Evolutionary conservation across 768 basidiomycete species (phyloP).

Genomic region (Hysterangium stoloniferum): DNA sequence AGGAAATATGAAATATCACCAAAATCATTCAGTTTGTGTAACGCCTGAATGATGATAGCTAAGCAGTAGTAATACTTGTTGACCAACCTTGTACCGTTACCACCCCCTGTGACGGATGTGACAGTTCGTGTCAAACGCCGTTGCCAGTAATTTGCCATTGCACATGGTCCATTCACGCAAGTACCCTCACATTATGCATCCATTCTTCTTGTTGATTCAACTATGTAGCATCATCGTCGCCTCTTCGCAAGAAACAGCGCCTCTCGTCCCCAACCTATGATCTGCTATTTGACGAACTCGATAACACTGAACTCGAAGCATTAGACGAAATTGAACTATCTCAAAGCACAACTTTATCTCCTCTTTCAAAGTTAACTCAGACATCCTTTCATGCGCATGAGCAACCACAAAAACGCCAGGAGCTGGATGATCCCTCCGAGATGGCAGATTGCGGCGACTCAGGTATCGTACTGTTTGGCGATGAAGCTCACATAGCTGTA

Average conservation of each 20-base stretch:
- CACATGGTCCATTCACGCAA: slow-evolving; percentile 5
- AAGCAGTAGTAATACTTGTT: no score
- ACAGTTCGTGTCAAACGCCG: no score
- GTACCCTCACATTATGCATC: background rate
- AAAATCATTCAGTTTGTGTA: no score
- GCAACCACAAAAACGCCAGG: background rate
- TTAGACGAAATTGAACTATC: slow-evolving; percentile 48
- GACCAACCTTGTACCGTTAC: no score
- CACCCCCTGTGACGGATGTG: no score
- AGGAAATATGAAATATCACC: no score
- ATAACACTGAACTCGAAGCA: slow-evolving; percentile 46
- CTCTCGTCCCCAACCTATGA: slow-evolving; percentile 64
- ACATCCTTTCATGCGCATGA: background rate
- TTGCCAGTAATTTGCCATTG: background rate
- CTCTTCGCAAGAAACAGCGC: slow-evolving; percentile 50
- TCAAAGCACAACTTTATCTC: slow-evolving; percentile 19
- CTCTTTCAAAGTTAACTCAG: background rate
- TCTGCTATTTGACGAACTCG: slow-evolving; percentile 40
- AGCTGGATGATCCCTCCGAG: background rate
- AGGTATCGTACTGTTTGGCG: background rate
- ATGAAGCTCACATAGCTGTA: no score
- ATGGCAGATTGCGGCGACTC: background rate
- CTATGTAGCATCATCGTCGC: slow-evolving; percentile 26
- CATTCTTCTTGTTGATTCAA: no score
- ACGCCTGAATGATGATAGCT: no score